These are phyloP conservation scores for Beauveria sp. DNA, from an alignment of 2,329 filamentous ascomycete species.

Conservation along the genomic window DNA sequence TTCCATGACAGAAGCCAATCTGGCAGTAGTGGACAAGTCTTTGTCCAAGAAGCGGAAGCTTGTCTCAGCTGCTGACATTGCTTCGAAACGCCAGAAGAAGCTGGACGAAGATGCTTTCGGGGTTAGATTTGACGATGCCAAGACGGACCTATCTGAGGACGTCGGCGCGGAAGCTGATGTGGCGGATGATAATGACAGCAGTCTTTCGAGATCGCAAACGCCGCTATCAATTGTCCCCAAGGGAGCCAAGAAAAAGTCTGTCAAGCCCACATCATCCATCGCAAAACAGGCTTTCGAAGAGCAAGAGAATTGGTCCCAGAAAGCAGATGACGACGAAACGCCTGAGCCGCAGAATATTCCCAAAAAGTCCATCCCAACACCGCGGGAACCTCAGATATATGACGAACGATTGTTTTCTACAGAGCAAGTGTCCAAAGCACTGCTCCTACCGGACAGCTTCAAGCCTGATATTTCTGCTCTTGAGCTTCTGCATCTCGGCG, in stretches of 20 bases:
- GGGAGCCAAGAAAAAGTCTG: slow-evolving; percentile 41
- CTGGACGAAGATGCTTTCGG: slow-evolving; percentile 71
- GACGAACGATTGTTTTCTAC: slow-evolving; percentile 44
- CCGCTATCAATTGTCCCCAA: slow-evolving; percentile 28
- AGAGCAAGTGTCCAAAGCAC: slow-evolving; percentile 35
- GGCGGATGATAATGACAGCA: slow-evolving; percentile 39
- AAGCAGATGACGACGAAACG: slow-evolving; percentile 36
- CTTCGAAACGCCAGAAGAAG: slow-evolving; percentile 75
- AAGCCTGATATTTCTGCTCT: slow-evolving; percentile 39
- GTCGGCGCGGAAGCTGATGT: slow-evolving; percentile 39
- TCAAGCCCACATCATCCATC: slow-evolving; percentile 64
- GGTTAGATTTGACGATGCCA: slow-evolving; percentile 47
- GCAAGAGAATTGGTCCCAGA: slow-evolving; percentile 48
- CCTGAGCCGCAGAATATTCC: slow-evolving; percentile 15
- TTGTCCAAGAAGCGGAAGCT: slow-evolving; percentile 66
- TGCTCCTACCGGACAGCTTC: slow-evolving; percentile 38
- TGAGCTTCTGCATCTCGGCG: slow-evolving; percentile 34
- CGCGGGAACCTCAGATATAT: slow-evolving; percentile 28
- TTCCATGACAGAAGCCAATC: slow-evolving; percentile 65
- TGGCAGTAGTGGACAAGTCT: slow-evolving; percentile 51
- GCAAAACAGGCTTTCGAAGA: slow-evolving; percentile 73
- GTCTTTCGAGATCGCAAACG: slow-evolving; percentile 38
- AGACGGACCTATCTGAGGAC: slow-evolving; percentile 42
- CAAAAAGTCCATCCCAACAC: slow-evolving; percentile 17
- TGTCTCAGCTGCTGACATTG: slow-evolving; percentile 55